Base-by-base conservation (phyloP, 306 rosid genomes). In the Elaeagnus macrophylla region DNA sequence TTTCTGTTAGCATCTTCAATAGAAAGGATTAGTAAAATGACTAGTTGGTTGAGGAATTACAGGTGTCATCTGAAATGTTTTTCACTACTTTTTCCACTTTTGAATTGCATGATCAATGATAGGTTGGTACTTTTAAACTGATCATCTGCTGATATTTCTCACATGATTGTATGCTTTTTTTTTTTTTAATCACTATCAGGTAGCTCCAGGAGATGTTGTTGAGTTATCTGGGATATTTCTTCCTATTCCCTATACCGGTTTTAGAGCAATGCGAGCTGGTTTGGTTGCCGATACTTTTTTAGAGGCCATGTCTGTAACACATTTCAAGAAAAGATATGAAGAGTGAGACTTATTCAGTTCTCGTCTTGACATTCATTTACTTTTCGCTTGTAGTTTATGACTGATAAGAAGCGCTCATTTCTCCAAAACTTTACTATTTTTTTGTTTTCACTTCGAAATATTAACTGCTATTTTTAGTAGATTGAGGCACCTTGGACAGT, bases 211-310 rank as follows among this genome's bases (percentile, higher is more conserved):
- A 48, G 99, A 91, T 66, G 95, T 91, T 44, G 85, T 87, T 66
- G 95, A 91, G 59, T 60, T 91, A 37, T 91, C 99, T 55, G 99
- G 99, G 52, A 91, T 91, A 59, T 91, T 87, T 79, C 99, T 91
- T 68, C 99, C 96, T 66, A 87, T 87, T 60, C 95, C 96, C 39
- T 91, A 87, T 53, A 66, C 79, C 70, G 99, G 99, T 56, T 91
- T 54, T 65, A 81, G 93, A 77, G 99, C 99, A 72, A 84, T 91
- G 99, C 95, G 93, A 12, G 99, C 96, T 15, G 96, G 99, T 63
- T 70, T 91, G 53, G 95, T 91, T 73, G 96, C 99, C 44, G 99
- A 91, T 62, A 91, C 99, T 38, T 91, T 78, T 83, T 71, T 91
- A 77, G 99, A 91, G 72, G 93, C 93, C 77, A 91, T 87, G 99